phyloP scores from a whole-genome alignment of 176 grass and related monocot genomes.

The Aegilops longissima region DNA sequence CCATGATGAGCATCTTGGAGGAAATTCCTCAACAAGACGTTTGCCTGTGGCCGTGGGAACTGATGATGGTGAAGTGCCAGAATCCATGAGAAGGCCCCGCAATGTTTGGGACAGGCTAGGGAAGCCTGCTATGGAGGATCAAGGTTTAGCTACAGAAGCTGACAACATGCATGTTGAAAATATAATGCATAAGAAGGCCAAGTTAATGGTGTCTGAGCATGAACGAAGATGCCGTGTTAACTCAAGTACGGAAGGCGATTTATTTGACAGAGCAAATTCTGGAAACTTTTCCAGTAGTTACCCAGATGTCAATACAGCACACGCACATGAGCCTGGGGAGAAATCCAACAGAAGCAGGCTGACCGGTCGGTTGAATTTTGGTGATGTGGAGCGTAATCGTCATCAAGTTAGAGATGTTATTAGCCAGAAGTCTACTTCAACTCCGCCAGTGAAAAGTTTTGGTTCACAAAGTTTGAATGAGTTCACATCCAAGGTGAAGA shows the following conservation, averaged over 20 bases:
- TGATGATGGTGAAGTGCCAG: slow-evolving; percentile 25
- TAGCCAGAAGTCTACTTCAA: slow-evolving; percentile 33
- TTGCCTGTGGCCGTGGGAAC: slow-evolving; percentile 36
- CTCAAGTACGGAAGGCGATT: slow-evolving; percentile 23
- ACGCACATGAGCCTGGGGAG: not conserved
- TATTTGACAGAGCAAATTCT: slow-evolving; percentile 31
- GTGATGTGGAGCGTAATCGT: slow-evolving; percentile 30
- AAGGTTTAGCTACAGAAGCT: slow-evolving; percentile 24
- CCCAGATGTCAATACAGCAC: slow-evolving; percentile 19
- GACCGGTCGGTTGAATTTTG: slow-evolving; percentile 37
- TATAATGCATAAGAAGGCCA: slow-evolving; percentile 40
- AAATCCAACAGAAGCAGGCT: slow-evolving; percentile 52
- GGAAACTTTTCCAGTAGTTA: slow-evolving; percentile 26
- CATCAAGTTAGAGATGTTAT: slow-evolving; percentile 39
- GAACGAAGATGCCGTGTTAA: slow-evolving; percentile 22
- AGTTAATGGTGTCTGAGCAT: slow-evolving; percentile 36
- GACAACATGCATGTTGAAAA: slow-evolving; percentile 32
- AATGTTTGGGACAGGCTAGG: slow-evolving; percentile 82
- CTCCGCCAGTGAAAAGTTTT: slow-evolving; percentile 29
- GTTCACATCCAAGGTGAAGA: slow-evolving; percentile 35
- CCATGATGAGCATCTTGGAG: slow-evolving; percentile 15
- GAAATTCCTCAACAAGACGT: slow-evolving; percentile 38
- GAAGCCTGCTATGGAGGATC: slow-evolving; percentile 39
- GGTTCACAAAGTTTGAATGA: slow-evolving; percentile 35
- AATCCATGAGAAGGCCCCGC: slow-evolving; percentile 39